Base-by-base conservation (phyloP, 768 basidiomycete genomes). In the Mycena belliarum region DNA sequence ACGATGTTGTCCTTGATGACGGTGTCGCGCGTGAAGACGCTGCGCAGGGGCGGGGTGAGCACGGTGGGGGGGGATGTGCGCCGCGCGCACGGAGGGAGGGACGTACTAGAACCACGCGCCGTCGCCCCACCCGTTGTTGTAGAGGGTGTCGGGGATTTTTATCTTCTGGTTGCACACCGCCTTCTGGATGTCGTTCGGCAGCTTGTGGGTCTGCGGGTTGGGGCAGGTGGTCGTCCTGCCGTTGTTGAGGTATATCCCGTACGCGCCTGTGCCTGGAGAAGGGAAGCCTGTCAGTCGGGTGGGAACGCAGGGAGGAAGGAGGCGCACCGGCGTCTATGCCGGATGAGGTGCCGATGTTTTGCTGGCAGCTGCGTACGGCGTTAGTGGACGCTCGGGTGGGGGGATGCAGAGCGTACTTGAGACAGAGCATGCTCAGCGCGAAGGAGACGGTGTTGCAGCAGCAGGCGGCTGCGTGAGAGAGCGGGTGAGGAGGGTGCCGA, bases 401-500 rank as follows among this genome's bases (percentile, higher is more conserved):
- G 21, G 32, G 18, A 46, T 32, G 21, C 14, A 7, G 49, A 7
- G 37, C 65, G 52, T 37, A 68, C 66, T 68, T 68, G 52, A 68
- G 60, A 47, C 66, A 68, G 6, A 68, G 58, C 66, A 68, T 68
- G 56, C 65, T 66, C 1, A 68, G 55, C 20, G 51, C 56, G 21
- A 65, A 68, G 15, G 66, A 26, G 46, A 68, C 46, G 33, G 60
- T 60, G 41, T 68, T 68, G 61, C 66, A 68, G 47, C 66, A 68
- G 29, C 66, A 67, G 3, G 40, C 4, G 37, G 61, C 57, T 59
- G 33, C 14, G 24, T 15, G 8, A 9, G 7, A 29, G 5, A 14
- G 3, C 2, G 9, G n/a, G 12, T 24, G 6, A 21, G 43, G 28
- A 21, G 18, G 12, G 25, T 9, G 15, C 15, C 26, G 12, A 25